phyloP scores from a whole-genome alignment of 495 filamentous ascomycete genomes.

The Aspergillus asperescens region DNA sequence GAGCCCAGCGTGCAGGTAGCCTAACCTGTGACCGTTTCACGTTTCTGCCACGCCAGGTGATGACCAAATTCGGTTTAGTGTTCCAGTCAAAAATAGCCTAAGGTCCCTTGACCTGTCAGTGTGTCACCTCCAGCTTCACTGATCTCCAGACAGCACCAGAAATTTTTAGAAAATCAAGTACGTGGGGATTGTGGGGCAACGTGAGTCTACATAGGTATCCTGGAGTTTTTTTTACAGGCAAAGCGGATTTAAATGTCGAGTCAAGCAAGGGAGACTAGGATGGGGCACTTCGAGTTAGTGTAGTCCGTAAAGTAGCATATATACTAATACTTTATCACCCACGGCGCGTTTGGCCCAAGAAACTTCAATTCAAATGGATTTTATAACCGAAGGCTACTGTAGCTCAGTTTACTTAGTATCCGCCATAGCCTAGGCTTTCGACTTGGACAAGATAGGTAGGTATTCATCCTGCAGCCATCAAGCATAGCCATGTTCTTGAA shows the following conservation, averaged over 20 bases:
- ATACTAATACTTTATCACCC: too few species aligned
- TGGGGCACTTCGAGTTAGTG: too few species aligned
- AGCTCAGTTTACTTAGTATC: too few species aligned
- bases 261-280: not conserved
- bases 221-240: too few species aligned
- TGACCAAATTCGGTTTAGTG: conserved; percentile 18
- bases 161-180: not conserved
- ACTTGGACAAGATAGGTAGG: too few species aligned
- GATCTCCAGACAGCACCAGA: not conserved
- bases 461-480: conserved; percentile 19
- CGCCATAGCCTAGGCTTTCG: too few species aligned
- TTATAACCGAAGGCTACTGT: too few species aligned
- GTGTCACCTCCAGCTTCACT: conserved; percentile 11
- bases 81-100: conserved; percentile 15
- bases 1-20: conserved; percentile 27
- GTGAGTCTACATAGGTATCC: too few species aligned
- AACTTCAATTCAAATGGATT: too few species aligned
- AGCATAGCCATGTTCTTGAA: conserved; percentile 57
- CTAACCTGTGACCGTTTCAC: conserved; percentile 27
- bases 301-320: too few species aligned
- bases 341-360: too few species aligned
- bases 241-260: not conserved
- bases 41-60: conserved; percentile 12
- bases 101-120: conserved; percentile 13
- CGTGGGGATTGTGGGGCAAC: not conserved